Percentiles rank a stretch among this genome's conserved stretches.
Conservation (phyloP, 2,329 filamentous ascomycete species). For the Fusarium sarcochroum region DNA sequence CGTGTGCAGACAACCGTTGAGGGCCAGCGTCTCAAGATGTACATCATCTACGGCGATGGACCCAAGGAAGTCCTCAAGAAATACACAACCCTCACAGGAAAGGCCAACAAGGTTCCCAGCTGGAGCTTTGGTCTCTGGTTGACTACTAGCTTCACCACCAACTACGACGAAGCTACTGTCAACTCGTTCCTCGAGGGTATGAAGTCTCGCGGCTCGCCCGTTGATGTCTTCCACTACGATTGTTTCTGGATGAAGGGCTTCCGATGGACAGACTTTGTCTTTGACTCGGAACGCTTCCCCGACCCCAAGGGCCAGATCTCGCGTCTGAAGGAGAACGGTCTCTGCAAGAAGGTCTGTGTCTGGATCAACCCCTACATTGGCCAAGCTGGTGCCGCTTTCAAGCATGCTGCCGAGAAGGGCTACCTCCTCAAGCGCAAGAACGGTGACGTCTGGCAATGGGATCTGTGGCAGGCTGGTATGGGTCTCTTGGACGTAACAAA, state of each 20-base stretch:
- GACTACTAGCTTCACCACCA: conserved; percentile 81
- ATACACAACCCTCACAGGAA: conserved; percentile 78
- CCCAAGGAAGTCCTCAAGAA: conserved; percentile 79
- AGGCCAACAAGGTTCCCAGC: conserved; percentile 73
- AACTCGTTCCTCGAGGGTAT: conserved; percentile 78
- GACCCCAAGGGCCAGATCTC: conserved; percentile 75
- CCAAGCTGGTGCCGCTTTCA: conserved; percentile 77
- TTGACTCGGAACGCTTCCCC: conserved; percentile 77
- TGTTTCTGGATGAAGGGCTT: conserved; percentile 85
- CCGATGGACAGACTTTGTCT: conserved; percentile 82
- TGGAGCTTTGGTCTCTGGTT: conserved; percentile 86
- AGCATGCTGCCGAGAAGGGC: conserved; percentile 73
- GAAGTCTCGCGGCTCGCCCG: conserved; percentile 72
- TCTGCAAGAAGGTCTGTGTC: conserved; percentile 76
- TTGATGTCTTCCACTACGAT: conserved; percentile 83
- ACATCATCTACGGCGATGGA: conserved; percentile 78
- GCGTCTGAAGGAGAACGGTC: conserved; percentile 72
- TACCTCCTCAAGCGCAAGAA: conserved; percentile 79
- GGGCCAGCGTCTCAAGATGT: conserved; percentile 80
- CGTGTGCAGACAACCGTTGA: conserved; percentile 78
- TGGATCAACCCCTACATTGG: conserved; percentile 85
- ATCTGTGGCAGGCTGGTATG: conserved; percentile 84
- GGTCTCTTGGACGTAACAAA: conserved; percentile 82
- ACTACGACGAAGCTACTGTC: conserved; percentile 79
- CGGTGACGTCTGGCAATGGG: conserved; percentile 81